Evolutionary conservation across 1,284 basidiomycete genomes (phyloP), one percentile per base, ranked within the genome.

Genomic region (Tilletiaria anomala): DNA sequence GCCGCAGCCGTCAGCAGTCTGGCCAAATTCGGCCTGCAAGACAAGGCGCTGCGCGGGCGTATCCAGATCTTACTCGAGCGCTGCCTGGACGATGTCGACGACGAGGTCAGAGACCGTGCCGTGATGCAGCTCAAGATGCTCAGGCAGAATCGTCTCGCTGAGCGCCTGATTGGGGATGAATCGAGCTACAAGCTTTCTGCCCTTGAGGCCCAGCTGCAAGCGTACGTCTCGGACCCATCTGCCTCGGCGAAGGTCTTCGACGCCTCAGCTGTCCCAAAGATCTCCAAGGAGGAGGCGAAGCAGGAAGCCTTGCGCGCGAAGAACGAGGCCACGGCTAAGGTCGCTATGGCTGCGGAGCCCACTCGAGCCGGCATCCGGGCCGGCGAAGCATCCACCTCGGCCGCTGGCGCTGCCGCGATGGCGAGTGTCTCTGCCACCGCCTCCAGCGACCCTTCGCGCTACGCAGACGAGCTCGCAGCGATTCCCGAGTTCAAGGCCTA

Each of bases 41-140:
- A 97, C 67, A 69, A 71, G 46, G 73, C 76, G 37, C 74, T 96
- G 49, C 81, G 82, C 68, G 80, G 78, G 68, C 88, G 87, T 57
- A 80, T 97, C 48, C 77, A 77, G 43, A 86, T 96, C 18, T 44
- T 45, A 16, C 38, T 58, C 26, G 23, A 43, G 49, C 86, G 87
- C 55, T 99, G 93, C 67, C 73, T 97, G 53, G 93, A 97, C 66
- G 93, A 99, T 69, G 86, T 96, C 15, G 93, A 97, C 51, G 93
- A 99, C 65, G 93, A 99, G 73, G 93, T 99, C 47, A 80, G 93
- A 40, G 93, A 99, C 68, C 83, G 93, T 46, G 93, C 91, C 4
- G 86, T 91, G 8, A 76, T 97, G 70, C 96, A 93, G 69, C 78
- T 70, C 75, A 51, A 53, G 18, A 42, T 84, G 5, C 78, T 94